phyloP scores from a whole-genome alignment of 2,329 filamentous ascomycete species.

The Colletotrichum godetiae region DNA sequence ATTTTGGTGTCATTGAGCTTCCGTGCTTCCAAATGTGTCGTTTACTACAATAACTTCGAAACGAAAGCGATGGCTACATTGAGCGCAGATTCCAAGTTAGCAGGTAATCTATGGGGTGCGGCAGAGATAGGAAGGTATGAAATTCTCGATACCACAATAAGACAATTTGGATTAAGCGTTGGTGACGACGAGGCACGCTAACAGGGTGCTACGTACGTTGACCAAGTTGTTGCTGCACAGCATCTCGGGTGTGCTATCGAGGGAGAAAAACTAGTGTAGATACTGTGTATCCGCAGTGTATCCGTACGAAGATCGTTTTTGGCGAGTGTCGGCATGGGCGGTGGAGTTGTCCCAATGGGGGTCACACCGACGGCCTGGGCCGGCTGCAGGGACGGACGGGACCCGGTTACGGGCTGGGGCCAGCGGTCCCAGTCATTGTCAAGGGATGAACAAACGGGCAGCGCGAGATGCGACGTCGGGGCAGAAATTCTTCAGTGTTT shows the following conservation, averaged over 20 bases:
- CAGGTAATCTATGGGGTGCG: neutral
- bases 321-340: slow-evolving; percentile 8
- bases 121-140: neutral
- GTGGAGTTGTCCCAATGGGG: slow-evolving; percentile 9
- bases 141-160: neutral
- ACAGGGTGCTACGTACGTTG: neutral
- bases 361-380: slow-evolving; percentile 33
- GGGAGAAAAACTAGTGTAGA: neutral
- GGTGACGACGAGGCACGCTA: slow-evolving; percentile 7
- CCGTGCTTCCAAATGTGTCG: neutral
- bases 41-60: slow-evolving; percentile 21
- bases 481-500: slow-evolving; percentile 34
- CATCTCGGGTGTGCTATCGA: neutral
- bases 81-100: neutral
- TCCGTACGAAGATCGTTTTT: neutral
- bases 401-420: slow-evolving; percentile 7
- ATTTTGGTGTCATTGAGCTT: slow-evolving; percentile 24
- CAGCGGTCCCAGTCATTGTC: neutral
- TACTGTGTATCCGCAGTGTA: too few species aligned
- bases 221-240: neutral
- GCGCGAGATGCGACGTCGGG: slow-evolving; percentile 18
- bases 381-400: slow-evolving; percentile 31
- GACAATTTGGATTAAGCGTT: neutral
- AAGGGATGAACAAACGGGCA: slow-evolving; percentile 22
- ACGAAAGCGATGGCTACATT: neutral